Conservation (phyloP, 106 monocot species). For the Xerophyta viscosa region DNA sequence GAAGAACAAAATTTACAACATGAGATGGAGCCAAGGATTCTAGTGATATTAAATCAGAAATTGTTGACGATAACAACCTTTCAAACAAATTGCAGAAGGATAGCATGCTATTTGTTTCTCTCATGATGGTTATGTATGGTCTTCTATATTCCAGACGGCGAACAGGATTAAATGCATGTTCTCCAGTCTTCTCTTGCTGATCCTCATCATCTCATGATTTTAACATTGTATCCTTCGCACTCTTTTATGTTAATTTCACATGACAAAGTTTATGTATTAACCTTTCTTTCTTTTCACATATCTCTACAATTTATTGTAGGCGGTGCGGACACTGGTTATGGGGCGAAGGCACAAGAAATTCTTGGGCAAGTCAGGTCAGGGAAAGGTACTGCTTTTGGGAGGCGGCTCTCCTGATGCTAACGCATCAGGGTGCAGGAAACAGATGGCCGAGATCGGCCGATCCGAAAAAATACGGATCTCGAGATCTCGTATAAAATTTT, state of each 20-base stretch:
- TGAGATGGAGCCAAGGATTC: constrained; percentile 10
- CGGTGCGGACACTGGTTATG: constrained; percentile 82
- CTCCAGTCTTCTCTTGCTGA: no score
- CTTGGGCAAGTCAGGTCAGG: constrained; percentile 98
- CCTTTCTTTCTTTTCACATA: neutral
- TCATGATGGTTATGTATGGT: no score
- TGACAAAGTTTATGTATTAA: neutral
- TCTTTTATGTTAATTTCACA: neutral
- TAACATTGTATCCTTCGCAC: no score
- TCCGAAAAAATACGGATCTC: no score
- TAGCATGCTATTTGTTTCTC: no score
- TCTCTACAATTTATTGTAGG: constrained; percentile 24
- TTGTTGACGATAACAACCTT: constrained; percentile 12
- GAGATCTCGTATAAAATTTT: no score
- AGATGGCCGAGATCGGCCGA: no score
- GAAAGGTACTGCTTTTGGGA: constrained; percentile 23
- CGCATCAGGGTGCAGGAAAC: no score
- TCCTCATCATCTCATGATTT: no score
- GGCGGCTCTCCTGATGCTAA: no score
- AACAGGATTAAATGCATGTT: no score
- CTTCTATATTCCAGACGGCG: no score
- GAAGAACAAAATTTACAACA: constrained; percentile 12
- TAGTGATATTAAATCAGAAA: constrained; percentile 1
- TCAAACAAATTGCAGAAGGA: neutral
- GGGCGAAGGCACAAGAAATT: constrained; percentile 92